Conservation (phyloP, 2,329 filamentous ascomycete genomes). For the Fusarium citri region DNA sequence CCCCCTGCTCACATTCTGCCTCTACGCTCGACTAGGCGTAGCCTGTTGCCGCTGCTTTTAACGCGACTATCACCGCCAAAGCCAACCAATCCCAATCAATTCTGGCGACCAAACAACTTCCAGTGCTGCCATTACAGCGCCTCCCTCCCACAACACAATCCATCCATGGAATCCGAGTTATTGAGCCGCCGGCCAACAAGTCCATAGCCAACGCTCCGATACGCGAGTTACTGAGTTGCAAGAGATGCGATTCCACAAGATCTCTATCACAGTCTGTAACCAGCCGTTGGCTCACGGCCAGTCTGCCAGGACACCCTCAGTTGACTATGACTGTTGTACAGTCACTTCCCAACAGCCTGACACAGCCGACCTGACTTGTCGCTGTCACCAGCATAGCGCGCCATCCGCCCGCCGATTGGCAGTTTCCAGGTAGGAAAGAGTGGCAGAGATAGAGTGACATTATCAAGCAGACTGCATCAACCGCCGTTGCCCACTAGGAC, state of each 20-base stretch:
- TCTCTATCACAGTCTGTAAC: slow-evolving; percentile 28
- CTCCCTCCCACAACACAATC: slow-evolving; percentile 33
- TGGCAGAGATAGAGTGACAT: slow-evolving; percentile 40
- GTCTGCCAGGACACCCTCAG: slow-evolving; percentile 25
- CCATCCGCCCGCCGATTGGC: slow-evolving; percentile 22
- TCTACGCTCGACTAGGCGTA: slow-evolving; percentile 37
- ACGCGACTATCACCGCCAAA: slow-evolving; percentile 40
- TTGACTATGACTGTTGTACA: background rate
- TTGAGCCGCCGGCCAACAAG: slow-evolving; percentile 38
- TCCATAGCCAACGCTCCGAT: slow-evolving; percentile 15
- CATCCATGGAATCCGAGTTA: slow-evolving; percentile 14
- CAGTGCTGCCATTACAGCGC: slow-evolving; percentile 38
- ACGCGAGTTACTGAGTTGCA: slow-evolving; percentile 2
- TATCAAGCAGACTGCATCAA: slow-evolving; percentile 39
- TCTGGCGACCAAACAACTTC: slow-evolving; percentile 35
- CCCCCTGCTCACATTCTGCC: slow-evolving; percentile 18
- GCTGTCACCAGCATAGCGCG: slow-evolving; percentile 25
- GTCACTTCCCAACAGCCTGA: slow-evolving; percentile 19
- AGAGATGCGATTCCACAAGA: slow-evolving; percentile 18
- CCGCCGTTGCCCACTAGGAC: slow-evolving; percentile 28
- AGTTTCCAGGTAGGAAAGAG: slow-evolving; percentile 17
- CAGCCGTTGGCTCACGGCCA: slow-evolving; percentile 31
- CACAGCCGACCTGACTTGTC: slow-evolving; percentile 10
- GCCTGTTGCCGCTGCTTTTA: slow-evolving; percentile 44
- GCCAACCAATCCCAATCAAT: slow-evolving; percentile 41